Base-by-base conservation (phyloP, 139 green algal genomes). In the Gonium pectorale region DNA sequence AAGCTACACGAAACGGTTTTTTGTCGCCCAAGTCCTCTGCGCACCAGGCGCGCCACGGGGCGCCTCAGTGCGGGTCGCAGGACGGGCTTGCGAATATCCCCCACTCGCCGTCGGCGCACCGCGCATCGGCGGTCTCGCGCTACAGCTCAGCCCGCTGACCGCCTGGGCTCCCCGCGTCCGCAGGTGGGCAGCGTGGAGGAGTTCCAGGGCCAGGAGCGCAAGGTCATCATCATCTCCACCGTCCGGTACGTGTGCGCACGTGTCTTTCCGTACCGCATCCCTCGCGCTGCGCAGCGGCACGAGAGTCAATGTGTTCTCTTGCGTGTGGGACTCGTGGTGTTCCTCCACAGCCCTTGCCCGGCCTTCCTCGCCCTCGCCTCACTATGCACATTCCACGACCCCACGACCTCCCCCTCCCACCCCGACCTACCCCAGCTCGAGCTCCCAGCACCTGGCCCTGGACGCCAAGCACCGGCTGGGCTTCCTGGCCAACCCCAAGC, bases 191-290 rank as follows among this genome's bases (percentile, higher is more conserved):
- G 90, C 15, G 93, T 98, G 67, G 94, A 97, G 72, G 93, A 98
- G 85, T 95, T 96, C 83, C 93, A 98, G 62, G 93, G 91, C 11
- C 90, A 93, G 81, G 96, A 98, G 90, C 90, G 93, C 63, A 67
- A 89, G 13, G 86, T 96, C 78, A 93, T 98, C 67, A 94, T 98
- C 90, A 96, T 98, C 51, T 93, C 83, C 38, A 98, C 95, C 1
- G 94, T 97, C 29, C 66, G 90, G 52, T 83, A n/a, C n/a, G n/a
- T n/a, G n/a, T n/a, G 38, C 5, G 66, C 0, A 7, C 2, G 33
- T 11, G 33, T n/a, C 17, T n/a, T 27, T 1, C 19, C 2, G n/a
- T 41, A 11, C n/a, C 26, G 0, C 11, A 26, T 9, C 29, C 3
- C 17, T 9, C n/a, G 60, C 29, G n/a, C 22, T n/a, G n/a, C n/a